Conservation (phyloP, 371 early-diverging fungal genomes). For the Actinomortierella wolfii region DNA sequence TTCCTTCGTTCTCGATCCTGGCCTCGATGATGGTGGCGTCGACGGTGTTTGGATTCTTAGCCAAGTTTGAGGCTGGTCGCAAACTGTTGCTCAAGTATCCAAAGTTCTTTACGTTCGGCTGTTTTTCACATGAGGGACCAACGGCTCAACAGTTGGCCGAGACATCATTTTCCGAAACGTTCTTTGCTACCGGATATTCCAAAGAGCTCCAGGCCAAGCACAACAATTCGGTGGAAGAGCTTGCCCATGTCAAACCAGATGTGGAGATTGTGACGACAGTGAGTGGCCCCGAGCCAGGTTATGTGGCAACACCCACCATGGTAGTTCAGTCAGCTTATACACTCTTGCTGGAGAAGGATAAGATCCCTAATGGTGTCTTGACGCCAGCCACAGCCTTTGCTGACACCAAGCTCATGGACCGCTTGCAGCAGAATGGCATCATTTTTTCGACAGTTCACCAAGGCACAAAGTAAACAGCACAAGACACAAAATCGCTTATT, state of each 20-base stretch:
- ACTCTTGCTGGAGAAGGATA: slow-evolving; percentile 45
- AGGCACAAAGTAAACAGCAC: slow-evolving; percentile 3
- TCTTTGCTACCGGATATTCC: slow-evolving; percentile 58
- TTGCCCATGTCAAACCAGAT: slow-evolving; percentile 45
- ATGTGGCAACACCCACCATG: slow-evolving; percentile 65
- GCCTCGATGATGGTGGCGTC: slow-evolving; percentile 32
- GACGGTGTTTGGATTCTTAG: slow-evolving; percentile 58
- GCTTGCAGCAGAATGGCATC: slow-evolving; percentile 58
- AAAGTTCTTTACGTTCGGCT: slow-evolving; percentile 53
- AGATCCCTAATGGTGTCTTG: slow-evolving; percentile 62
- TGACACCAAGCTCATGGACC: slow-evolving; percentile 58
- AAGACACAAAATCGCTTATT: neutral
- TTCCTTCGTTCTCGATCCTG: slow-evolving; percentile 56
- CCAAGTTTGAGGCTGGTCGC: slow-evolving; percentile 60
- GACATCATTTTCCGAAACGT: slow-evolving; percentile 58
- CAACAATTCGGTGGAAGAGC: slow-evolving; percentile 5
- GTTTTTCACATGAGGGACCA: slow-evolving; percentile 67
- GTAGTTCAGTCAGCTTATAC: slow-evolving; percentile 61
- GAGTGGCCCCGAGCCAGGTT: slow-evolving; percentile 67
- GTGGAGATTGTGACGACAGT: slow-evolving; percentile 53
- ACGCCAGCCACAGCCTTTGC: slow-evolving; percentile 68
- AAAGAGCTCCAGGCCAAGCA: slow-evolving; percentile 23
- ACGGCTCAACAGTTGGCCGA: slow-evolving; percentile 57
- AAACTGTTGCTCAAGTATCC: slow-evolving; percentile 63
- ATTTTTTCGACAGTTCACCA: slow-evolving; percentile 51